Evolutionary conservation across 805 yeast species (phyloP).

Genomic region (Myxozyma udenii): DNA sequence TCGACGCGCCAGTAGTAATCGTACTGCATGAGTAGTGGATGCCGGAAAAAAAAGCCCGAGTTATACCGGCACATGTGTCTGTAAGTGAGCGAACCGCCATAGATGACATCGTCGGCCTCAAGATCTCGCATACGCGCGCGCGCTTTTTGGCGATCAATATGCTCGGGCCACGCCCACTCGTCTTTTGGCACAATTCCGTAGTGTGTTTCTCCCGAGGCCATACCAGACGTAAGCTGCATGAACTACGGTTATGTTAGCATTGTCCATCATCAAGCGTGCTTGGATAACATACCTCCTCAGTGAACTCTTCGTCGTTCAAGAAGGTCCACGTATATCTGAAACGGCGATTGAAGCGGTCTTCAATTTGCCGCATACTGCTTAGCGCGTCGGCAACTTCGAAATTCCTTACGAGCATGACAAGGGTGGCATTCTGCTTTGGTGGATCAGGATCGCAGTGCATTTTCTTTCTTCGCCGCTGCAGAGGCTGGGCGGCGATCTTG

Average conservation of each 20-base stretch:
- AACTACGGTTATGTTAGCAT: constrained; percentile 41
- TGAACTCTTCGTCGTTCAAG: constrained; percentile 80
- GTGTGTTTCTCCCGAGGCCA: constrained; percentile 72
- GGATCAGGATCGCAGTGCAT: constrained; percentile 30
- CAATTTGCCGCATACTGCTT: constrained; percentile 58
- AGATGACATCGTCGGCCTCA: constrained; percentile 52
- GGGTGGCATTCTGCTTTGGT: constrained; percentile 50
- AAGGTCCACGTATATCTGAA: constrained; percentile 94
- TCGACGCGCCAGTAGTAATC: constrained; percentile 96
- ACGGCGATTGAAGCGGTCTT: constrained; percentile 81
- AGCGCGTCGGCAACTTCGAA: constrained; percentile 57
- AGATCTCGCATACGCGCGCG: constrained; percentile 54
- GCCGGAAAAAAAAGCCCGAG: constrained; percentile 84
- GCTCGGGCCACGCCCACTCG: constrained; percentile 84
- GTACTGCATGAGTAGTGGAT: constrained; percentile 67
- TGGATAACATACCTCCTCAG: constrained; percentile 49
- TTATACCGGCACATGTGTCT: constrained; percentile 91
- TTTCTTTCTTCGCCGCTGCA: constrained; percentile 22
- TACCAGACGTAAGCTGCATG: constrained; percentile 58
- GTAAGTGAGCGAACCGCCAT: constrained; percentile 65
- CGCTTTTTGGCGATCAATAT: constrained; percentile 71
- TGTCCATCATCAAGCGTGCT: background rate
- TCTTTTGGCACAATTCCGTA: constrained; percentile 74
- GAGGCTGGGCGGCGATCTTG: constrained; percentile 19
- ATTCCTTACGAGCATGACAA: constrained; percentile 69